phyloP scores from a whole-genome alignment of 768 basidiomycete species.

The Coprinellus aureogranulatus region DNA sequence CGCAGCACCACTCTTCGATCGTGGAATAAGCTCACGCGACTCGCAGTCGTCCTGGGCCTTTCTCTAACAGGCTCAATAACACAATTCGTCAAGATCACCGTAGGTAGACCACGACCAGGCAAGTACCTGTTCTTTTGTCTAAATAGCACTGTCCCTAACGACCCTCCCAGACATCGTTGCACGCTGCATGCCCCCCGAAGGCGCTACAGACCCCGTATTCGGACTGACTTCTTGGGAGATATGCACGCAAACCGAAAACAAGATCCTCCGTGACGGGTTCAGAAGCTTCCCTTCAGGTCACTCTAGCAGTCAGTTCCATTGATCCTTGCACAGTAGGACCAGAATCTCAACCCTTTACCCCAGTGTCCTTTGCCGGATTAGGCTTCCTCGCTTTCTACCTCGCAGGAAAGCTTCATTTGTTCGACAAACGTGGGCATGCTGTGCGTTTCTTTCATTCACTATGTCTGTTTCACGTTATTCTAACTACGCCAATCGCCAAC shows the following conservation, averaged over 20 bases:
- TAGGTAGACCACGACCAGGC: constrained; percentile 90
- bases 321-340: background rate
- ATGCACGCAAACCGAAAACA: constrained; percentile 68
- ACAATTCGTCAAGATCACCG: constrained; percentile 80
- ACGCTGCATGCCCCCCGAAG: constrained; percentile 68
- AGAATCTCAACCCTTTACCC: background rate
- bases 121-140: background rate
- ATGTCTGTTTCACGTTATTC: background rate
- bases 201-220: constrained; percentile 64
- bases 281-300: constrained; percentile 92
- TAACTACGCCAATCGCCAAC: background rate
- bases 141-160: background rate
- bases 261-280: constrained; percentile 77
- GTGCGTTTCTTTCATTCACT: constrained; percentile 39
- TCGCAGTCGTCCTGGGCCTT: constrained; percentile 66
- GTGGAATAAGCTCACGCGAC: constrained; percentile 4
- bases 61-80: constrained; percentile 79
- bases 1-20: background rate
- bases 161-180: constrained; percentile 52
- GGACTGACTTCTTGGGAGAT: constrained; percentile 73
- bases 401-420: constrained; percentile 89
- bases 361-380: constrained; percentile 91
- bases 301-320: constrained; percentile 63
- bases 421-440: constrained; percentile 74
- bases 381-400: constrained; percentile 87